phyloP scores from a whole-genome alignment of 371 early-diverging fungal species.

The Mucor saturninus region DNA sequence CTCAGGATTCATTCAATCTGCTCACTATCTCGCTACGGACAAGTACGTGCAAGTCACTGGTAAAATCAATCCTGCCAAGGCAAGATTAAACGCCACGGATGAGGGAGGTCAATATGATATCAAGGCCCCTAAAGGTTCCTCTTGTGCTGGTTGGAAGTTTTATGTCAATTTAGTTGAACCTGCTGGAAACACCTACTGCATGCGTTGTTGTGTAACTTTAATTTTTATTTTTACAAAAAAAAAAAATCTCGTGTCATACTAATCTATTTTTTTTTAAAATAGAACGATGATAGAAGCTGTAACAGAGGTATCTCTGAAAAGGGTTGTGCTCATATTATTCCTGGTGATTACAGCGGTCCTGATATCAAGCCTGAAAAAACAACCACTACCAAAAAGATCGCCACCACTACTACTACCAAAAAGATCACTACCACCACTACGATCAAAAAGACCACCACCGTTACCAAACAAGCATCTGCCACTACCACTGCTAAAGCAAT shows the following conservation, averaged over 20 bases:
- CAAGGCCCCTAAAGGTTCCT: slow-evolving; percentile 50
- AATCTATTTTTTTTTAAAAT: not conserved
- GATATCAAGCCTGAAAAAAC: slow-evolving; percentile 30
- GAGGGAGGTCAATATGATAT: slow-evolving; percentile 61
- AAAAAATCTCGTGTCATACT: not conserved
- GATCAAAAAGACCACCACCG: slow-evolving; percentile 3
- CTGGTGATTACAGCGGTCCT: slow-evolving; percentile 61
- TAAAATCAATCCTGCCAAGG: slow-evolving; percentile 49
- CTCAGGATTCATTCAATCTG: slow-evolving; percentile 50
- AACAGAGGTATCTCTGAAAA: slow-evolving; percentile 55
- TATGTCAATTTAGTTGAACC: slow-evolving; percentile 63
- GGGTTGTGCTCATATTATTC: slow-evolving; percentile 58
- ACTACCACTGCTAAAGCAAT: slow-evolving; percentile 25
- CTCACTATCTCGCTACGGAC: slow-evolving; percentile 48
- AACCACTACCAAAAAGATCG: slow-evolving; percentile 27
- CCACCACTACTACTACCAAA: not conserved
- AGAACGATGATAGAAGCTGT: slow-evolving; percentile 45
- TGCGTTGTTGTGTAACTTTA: slow-evolving; percentile 60
- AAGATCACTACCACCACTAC: not conserved
- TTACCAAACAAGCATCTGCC: not conserved
- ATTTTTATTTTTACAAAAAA: not conserved
- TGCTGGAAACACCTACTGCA: slow-evolving; percentile 47
- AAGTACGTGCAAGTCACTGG: slow-evolving; percentile 63
- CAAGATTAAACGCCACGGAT: slow-evolving; percentile 40
- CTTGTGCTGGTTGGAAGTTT: slow-evolving; percentile 51